Evolutionary conservation across 2,329 filamentous ascomycete species (phyloP).

Genomic region (Neopestalotiopsis clavispora): DNA sequence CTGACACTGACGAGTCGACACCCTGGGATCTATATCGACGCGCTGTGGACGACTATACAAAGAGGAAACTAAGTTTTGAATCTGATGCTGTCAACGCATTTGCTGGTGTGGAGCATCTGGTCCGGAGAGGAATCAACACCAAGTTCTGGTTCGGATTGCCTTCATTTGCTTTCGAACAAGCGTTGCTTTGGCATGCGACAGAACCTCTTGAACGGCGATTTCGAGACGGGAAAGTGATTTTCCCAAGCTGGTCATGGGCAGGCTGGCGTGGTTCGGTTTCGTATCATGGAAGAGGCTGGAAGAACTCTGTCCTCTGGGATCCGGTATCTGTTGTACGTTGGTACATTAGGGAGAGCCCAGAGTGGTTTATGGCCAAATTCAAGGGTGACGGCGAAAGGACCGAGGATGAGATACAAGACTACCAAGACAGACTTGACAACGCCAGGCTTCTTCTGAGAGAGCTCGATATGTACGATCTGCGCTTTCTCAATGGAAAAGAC

Average conservation of each 20-base stretch:
- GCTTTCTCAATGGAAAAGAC: neutral
- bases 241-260: constrained; percentile 5
- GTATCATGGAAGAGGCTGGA: constrained; percentile 1
- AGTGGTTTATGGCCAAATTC: neutral
- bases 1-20: neutral
- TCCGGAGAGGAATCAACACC: neutral
- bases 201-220: neutral
- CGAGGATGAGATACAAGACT: neutral
- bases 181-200: neutral
- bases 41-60: neutral
- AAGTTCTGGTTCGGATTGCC: constrained; percentile 5
- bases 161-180: neutral
- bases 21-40: neutral
- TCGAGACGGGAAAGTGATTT: neutral
- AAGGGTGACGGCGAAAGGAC: neutral
- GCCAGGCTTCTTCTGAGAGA: neutral
- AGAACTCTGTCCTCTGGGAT: neutral
- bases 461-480: neutral
- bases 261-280: neutral
- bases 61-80: neutral
- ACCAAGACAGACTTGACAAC: neutral
- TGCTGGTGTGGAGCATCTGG: neutral
- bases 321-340: neutral
- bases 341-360: neutral
- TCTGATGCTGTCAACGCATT: constrained; percentile 3